Conservation (phyloP, 148 eudicot genomes). For the Vaccinium darrowii region DNA sequence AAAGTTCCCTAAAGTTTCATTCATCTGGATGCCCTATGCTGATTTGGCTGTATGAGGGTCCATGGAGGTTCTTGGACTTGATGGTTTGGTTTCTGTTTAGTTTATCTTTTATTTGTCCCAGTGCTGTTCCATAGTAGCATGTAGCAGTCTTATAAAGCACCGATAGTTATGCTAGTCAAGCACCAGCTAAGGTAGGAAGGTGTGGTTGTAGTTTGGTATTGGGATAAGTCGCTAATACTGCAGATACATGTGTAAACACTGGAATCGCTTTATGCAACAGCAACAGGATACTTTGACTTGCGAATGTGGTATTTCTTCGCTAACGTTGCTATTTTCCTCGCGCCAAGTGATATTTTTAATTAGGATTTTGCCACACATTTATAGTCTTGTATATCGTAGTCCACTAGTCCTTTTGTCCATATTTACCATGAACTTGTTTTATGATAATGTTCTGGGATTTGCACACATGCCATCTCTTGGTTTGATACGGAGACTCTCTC, state of each 20-base stretch:
- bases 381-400: neutral
- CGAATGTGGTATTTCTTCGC: neutral
- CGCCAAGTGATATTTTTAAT: neutral
- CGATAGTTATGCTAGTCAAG: neutral
- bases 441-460: neutral
- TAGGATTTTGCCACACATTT: neutral
- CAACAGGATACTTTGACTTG: neutral
- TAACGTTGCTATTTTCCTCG: neutral
- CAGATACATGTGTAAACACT: neutral
- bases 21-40: neutral
- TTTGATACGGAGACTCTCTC: neutral
- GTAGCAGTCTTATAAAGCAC: neutral
- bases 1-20: neutral
- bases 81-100: neutral
- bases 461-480: neutral
- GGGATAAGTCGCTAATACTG: neutral
- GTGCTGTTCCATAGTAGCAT: neutral
- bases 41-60: neutral
- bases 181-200: neutral
- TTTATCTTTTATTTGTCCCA: neutral
- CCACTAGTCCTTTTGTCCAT: neutral
- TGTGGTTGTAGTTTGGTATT: neutral
- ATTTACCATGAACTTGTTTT: neutral
- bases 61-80: constrained; percentile 6
- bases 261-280: too few species aligned